Evolutionary conservation across 495 filamentous ascomycete species (phyloP).

Genomic region (Penicillium silybi): DNA sequence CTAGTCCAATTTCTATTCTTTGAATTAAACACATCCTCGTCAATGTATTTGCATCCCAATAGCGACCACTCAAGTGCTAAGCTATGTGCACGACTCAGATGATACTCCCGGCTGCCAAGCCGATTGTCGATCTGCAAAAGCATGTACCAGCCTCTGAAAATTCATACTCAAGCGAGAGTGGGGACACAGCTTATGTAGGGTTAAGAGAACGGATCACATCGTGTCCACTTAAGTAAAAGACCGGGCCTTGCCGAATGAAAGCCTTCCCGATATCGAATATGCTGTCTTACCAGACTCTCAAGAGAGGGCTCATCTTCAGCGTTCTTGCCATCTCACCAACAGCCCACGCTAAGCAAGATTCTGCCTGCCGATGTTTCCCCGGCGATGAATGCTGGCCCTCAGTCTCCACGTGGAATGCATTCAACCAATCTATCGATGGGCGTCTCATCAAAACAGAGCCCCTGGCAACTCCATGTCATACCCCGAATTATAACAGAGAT

Average conservation of each 20-base stretch:
- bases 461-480: constrained; percentile 44
- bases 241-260: neutral
- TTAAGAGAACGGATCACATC: neutral
- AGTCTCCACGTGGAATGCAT: constrained; percentile 29
- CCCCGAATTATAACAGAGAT: constrained; percentile 28
- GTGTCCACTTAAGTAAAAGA: neutral
- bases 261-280: neutral
- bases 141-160: neutral
- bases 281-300: neutral
- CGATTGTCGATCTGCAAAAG: neutral
- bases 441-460: constrained; percentile 44
- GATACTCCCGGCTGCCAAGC: neutral
- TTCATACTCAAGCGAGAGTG: neutral
- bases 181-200: neutral
- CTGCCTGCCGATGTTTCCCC: constrained; percentile 31
- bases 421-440: constrained; percentile 44
- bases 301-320: neutral
- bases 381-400: constrained; percentile 47
- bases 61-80: too few species aligned
- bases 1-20: too few species aligned
- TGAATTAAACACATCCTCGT: too few species aligned
- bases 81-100: too few species aligned
- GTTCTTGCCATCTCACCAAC: neutral
- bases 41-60: too few species aligned
- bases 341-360: neutral